Percentiles rank a stretch among this genome's conserved stretches.
Evolutionary conservation across 345 rosid genomes (phyloP).

Genomic region (Salix exigua): DNA sequence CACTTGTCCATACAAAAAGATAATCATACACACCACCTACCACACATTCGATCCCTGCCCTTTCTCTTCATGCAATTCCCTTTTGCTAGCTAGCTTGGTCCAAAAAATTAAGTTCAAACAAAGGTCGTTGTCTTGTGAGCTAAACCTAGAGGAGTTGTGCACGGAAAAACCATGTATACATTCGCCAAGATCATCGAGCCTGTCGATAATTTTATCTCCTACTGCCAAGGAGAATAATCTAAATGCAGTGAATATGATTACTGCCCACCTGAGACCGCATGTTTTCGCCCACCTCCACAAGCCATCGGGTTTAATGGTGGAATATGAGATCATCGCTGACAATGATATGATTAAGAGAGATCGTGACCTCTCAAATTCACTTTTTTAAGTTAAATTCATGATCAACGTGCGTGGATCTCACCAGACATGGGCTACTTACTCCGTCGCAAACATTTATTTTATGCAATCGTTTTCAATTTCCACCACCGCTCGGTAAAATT

Average conservation of each 20-base stretch:
- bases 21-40: not conserved
- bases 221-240: not conserved
- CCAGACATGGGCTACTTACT: not conserved
- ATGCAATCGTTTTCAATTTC: not conserved
- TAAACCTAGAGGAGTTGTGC: not conserved
- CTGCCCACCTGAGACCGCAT: not conserved
- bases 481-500: not conserved
- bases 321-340: not conserved
- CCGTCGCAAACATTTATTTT: not conserved
- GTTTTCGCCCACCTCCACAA: not conserved
- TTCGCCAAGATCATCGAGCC: not conserved
- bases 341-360: not conserved
- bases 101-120: not conserved
- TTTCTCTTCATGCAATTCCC: not conserved
- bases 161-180: not conserved
- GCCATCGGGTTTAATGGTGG: not conserved
- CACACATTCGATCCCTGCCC: not conserved
- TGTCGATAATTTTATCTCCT: not conserved
- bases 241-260: not conserved
- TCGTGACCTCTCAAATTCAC: not conserved
- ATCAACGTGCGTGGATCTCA: not conserved
- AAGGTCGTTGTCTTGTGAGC: constrained; percentile 5
- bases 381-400: not conserved
- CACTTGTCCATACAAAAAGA: not conserved
- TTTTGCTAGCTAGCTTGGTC: not conserved